Percentiles rank a stretch among this genome's conserved stretches.
These are phyloP conservation scores for Tetradesmus obliquus DNA, from an alignment of 139 green algal genomes.

Conservation along the genomic window DNA sequence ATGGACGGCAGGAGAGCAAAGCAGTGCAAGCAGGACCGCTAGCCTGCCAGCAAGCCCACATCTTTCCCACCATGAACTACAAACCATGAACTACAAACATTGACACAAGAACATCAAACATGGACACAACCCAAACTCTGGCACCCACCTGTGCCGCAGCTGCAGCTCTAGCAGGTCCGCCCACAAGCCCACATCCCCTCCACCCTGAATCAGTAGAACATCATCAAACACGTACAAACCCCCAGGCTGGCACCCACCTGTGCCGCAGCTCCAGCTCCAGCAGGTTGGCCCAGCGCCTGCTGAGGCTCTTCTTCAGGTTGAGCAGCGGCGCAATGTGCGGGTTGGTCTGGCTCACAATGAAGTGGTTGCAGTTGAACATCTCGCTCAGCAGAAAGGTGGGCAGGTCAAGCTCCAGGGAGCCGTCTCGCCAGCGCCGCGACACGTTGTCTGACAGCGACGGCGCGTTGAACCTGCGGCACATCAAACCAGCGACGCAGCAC, in stretches of 20 bases:
- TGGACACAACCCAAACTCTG: no score
- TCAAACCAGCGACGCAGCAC: background rate
- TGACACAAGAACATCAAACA: background rate
- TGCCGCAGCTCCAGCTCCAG: constrained; percentile 92
- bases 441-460: constrained; percentile 5
- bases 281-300: constrained; percentile 73
- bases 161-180: constrained; percentile 78
- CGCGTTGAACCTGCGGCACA: background rate
- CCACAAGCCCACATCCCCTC: background rate
- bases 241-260: constrained; percentile 54
- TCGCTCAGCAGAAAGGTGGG: constrained; percentile 84
- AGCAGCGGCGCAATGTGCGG: constrained; percentile 91
- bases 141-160: constrained; percentile 85
- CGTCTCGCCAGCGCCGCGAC: constrained; percentile 82
- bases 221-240: background rate
- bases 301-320: constrained; percentile 80
- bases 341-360: constrained; percentile 92
- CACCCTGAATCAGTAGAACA: background rate
- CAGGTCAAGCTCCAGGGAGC: constrained; percentile 84
- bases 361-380: constrained; percentile 98
- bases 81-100: background rate
- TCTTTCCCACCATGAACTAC: background rate
- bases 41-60: background rate
- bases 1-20: background rate
- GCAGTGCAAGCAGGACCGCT: background rate